These are phyloP conservation scores for Stagonosporopsis vannaccii DNA, from an alignment of 2,329 filamentous ascomycete species.

Conservation along the genomic window DNA sequence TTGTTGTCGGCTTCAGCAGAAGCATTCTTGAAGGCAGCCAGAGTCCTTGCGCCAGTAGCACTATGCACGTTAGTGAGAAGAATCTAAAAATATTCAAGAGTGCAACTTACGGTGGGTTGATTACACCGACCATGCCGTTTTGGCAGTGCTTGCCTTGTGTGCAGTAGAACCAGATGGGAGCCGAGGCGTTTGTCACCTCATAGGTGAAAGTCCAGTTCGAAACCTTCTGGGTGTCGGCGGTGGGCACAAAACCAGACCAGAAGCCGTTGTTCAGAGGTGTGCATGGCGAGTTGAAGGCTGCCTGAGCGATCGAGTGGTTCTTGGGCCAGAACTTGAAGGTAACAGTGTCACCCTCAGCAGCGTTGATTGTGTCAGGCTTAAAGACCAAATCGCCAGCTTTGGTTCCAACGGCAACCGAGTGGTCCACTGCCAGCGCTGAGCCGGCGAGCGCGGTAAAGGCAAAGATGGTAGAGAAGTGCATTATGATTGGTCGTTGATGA, in stretches of 20 bases:
- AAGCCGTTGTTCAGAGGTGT: slow-evolving; percentile 44
- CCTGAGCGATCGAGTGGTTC: slow-evolving; percentile 50
- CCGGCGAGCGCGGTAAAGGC: slow-evolving; percentile 41
- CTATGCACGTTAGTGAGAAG: slow-evolving; percentile 25
- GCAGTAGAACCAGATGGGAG: slow-evolving; percentile 53
- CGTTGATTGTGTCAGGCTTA: slow-evolving; percentile 44
- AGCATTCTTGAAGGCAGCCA: slow-evolving; percentile 37
- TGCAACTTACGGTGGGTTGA: slow-evolving; percentile 48
- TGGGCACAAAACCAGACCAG: slow-evolving; percentile 49
- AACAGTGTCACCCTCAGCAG: slow-evolving; percentile 48
- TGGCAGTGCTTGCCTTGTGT: slow-evolving; percentile 50
- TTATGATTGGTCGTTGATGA: slow-evolving; percentile 42
- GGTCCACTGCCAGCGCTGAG: slow-evolving; percentile 42
- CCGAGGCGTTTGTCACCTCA: slow-evolving; percentile 45
- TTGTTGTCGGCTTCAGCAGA: slow-evolving; percentile 28
- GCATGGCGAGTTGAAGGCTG: slow-evolving; percentile 46
- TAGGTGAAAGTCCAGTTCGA: slow-evolving; percentile 42
- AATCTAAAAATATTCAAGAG: no score
- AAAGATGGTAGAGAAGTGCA: slow-evolving; percentile 49
- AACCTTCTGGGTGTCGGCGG: slow-evolving; percentile 29
- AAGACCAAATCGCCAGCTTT: slow-evolving; percentile 39
- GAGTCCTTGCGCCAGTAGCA: slow-evolving; percentile 30
- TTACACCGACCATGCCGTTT: slow-evolving; percentile 50
- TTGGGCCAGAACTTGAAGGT: slow-evolving; percentile 51
- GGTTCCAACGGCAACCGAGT: slow-evolving; percentile 43